Percentiles rank a stretch among this genome's conserved stretches.
These are phyloP conservation scores for Schwanniomyces yamadae DNA, from an alignment of 805 yeast genomes.

Conservation along the genomic window DNA sequence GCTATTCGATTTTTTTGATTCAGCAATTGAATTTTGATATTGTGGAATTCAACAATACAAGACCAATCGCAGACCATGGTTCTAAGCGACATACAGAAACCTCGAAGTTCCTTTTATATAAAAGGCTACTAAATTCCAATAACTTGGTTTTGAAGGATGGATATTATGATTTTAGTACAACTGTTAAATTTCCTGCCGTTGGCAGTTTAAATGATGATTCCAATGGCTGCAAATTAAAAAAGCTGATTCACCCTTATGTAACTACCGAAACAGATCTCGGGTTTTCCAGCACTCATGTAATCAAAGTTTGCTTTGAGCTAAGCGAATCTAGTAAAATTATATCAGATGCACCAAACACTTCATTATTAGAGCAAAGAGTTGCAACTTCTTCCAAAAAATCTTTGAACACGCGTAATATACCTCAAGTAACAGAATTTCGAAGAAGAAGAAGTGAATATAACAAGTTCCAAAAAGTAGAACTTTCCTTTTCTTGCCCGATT, in stretches of 20 bases:
- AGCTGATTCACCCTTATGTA: slow-evolving; percentile 10
- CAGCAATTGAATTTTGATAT: slow-evolving; percentile 10
- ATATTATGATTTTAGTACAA: slow-evolving; percentile 1
- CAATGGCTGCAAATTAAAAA: slow-evolving; percentile 3
- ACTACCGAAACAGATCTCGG: slow-evolving; percentile 5
- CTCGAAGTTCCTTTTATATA: slow-evolving; percentile 5
- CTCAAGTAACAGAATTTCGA: slow-evolving; percentile 9
- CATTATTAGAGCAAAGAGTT: neutral
- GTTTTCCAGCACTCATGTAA: slow-evolving; percentile 8
- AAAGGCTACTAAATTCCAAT: slow-evolving; percentile 1
- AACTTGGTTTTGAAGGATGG: slow-evolving; percentile 3
- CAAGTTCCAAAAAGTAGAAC: slow-evolving; percentile 11
- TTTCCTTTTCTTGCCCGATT: slow-evolving; percentile 14
- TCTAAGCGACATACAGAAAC: slow-evolving; percentile 6
- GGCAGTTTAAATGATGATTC: neutral
- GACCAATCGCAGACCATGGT: neutral
- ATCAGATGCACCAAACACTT: slow-evolving; percentile 3
- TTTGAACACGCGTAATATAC: neutral
- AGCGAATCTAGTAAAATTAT: slow-evolving; percentile 6
- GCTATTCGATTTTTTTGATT: slow-evolving; percentile 8
- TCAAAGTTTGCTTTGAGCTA: slow-evolving; percentile 12
- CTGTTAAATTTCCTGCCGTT: slow-evolving; percentile 5
- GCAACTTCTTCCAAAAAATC: neutral
- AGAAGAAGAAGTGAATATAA: slow-evolving; percentile 5
- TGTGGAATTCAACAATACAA: neutral